Percentiles rank a stretch among this genome's conserved stretches.
Evolutionary conservation across 345 rosid genomes (phyloP).

Genomic region (Lenwebbia sp.): DNA sequence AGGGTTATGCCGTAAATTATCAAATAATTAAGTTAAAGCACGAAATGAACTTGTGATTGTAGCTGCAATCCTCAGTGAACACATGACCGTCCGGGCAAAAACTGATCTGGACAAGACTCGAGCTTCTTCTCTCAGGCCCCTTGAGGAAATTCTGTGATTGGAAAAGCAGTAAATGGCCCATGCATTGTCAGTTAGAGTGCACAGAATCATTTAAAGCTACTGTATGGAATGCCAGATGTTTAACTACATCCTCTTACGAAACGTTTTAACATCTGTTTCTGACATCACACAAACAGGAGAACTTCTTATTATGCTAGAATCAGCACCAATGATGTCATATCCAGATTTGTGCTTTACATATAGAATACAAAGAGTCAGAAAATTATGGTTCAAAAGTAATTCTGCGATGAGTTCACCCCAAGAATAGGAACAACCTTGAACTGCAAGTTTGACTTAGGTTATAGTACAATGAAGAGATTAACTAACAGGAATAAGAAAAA

Average conservation of each 20-base stretch:
- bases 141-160: no score
- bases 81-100: no score
- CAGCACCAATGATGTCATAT: background rate
- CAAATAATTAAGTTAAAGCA: no score
- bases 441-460: background rate
- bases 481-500: background rate
- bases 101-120: no score
- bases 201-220: no score
- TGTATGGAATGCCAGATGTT: no score
- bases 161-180: no score
- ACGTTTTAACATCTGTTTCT: background rate
- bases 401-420: rapidly evolving
- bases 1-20: background rate
- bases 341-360: background rate
- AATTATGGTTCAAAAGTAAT: background rate
- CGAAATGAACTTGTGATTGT: no score
- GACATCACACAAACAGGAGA: background rate
- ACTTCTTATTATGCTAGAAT: background rate
- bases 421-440: background rate
- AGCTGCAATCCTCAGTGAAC: no score
- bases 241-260: no score
- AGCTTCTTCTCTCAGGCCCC: no score
- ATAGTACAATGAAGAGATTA: background rate
- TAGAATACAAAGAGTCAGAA: background rate
- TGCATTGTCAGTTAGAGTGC: no score